Percentiles rank a stretch among this genome's conserved stretches.
These are phyloP conservation scores for Plasmodium cynomolgi DNA, from an alignment of 169 alveolate genomes.

Conservation along the genomic window DNA sequence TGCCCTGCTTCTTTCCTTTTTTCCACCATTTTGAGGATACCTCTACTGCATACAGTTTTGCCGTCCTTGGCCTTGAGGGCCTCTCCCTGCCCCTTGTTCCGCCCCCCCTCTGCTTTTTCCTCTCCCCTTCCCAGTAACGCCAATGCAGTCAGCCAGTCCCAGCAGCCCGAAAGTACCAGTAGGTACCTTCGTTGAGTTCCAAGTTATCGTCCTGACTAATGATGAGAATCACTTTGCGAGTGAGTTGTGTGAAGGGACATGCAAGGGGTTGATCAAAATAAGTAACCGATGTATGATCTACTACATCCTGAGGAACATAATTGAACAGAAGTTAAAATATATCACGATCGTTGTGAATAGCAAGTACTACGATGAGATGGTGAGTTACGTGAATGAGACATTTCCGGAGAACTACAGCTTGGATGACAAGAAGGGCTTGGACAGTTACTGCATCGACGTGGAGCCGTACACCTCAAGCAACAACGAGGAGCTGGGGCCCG, in stretches of 20 bases:
- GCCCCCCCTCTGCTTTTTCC: background rate
- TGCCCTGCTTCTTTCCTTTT: background rate
- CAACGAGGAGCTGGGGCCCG: conserved; percentile 55
- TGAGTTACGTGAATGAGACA: conserved; percentile 18
- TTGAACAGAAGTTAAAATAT: conserved; percentile 51
- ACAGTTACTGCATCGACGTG: conserved; percentile 50
- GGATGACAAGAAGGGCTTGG: conserved; percentile 50
- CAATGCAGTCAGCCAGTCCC: background rate
- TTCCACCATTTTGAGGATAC: background rate
- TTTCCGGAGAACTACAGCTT: conserved; percentile 45
- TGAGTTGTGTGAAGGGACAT: conserved; percentile 48
- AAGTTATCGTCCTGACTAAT: conserved; percentile 44
- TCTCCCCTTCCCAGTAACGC: background rate
- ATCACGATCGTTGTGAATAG: conserved; percentile 49
- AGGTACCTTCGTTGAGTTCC: conserved; percentile 60
- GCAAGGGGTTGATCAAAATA: conserved; percentile 56
- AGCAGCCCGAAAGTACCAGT: conserved; percentile 21
- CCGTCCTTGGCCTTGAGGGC: background rate
- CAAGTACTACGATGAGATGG: conserved; percentile 63
- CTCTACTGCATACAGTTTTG: background rate
- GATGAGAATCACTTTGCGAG: conserved; percentile 55
- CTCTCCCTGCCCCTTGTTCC: background rate
- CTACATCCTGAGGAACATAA: conserved; percentile 38
- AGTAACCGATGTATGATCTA: conserved; percentile 49
- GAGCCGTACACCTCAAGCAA: conserved; percentile 24